Evolutionary conservation across 257 asterid species (phyloP).

Genomic region (Ocimum tenuiflorum): DNA sequence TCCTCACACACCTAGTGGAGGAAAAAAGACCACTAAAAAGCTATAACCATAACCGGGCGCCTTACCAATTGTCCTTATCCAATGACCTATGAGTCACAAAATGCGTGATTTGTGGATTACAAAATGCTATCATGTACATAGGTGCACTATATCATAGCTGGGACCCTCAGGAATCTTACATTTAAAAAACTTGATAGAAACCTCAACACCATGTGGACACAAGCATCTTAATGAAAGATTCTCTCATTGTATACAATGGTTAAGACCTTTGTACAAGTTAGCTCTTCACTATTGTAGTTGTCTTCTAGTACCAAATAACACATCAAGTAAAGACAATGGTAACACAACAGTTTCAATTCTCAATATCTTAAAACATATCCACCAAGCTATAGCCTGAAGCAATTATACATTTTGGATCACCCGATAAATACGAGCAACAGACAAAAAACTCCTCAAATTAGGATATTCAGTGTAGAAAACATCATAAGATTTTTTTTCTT

Average conservation of each 20-base stretch:
- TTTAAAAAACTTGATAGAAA: not conserved
- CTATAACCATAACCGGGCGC: not conserved
- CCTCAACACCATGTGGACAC: not conserved
- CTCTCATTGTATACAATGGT: not conserved
- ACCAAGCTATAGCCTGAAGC: not conserved
- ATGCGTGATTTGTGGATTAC: not conserved
- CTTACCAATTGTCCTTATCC: not conserved
- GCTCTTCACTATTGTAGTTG: not conserved
- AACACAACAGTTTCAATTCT: not conserved
- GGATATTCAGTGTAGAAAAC: no score
- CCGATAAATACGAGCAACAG: not conserved
- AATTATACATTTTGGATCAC: not conserved
- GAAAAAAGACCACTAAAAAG: not conserved
- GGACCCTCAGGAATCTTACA: not conserved
- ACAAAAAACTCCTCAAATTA: no score
- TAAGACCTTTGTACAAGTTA: not conserved
- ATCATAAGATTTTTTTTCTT: no score
- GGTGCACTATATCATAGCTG: not conserved
- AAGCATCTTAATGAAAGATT: not conserved
- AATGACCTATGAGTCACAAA: not conserved
- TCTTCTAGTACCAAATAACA: not conserved
- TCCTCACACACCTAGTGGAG: not conserved
- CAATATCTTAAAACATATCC: not conserved
- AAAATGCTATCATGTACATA: not conserved
- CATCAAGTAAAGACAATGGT: not conserved